Conservation (phyloP, 345 rosid genomes). For the Durio zibethinus region DNA sequence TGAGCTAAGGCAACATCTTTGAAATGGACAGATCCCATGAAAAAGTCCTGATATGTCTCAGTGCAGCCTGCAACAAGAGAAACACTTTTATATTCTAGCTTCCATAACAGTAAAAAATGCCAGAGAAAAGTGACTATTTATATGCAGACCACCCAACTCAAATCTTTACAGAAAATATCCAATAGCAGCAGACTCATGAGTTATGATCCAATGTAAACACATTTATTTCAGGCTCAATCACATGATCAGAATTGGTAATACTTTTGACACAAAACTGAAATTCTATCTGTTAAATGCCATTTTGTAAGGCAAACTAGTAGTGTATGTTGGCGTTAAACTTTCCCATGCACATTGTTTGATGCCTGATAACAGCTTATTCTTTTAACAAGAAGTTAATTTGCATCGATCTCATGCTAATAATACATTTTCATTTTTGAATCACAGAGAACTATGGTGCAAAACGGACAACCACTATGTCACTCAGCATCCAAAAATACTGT, state of each 20-base stretch:
- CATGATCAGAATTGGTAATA: background rate
- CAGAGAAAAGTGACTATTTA: background rate
- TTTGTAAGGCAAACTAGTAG: background rate
- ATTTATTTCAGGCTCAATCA: background rate
- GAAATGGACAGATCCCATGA: slow-evolving; percentile 90
- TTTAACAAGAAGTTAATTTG: background rate
- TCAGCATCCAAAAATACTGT: background rate
- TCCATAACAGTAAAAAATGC: background rate
- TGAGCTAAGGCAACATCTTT: slow-evolving; percentile 90
- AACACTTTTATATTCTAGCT: background rate
- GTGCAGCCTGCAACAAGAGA: slow-evolving; percentile 60
- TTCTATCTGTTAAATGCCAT: background rate
- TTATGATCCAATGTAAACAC: background rate
- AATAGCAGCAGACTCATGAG: background rate
- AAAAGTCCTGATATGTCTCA: slow-evolving; percentile 66
- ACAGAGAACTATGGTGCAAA: background rate
- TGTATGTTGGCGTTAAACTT: background rate
- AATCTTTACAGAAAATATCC: background rate
- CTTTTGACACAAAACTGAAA: background rate
- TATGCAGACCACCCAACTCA: background rate
- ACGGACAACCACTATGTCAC: background rate
- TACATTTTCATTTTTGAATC: background rate
- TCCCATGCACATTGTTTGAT: background rate
- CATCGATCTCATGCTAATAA: background rate
- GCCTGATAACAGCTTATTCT: background rate